Conservation (phyloP, 129 eudicot species). For the Erigeron canadensis region DNA sequence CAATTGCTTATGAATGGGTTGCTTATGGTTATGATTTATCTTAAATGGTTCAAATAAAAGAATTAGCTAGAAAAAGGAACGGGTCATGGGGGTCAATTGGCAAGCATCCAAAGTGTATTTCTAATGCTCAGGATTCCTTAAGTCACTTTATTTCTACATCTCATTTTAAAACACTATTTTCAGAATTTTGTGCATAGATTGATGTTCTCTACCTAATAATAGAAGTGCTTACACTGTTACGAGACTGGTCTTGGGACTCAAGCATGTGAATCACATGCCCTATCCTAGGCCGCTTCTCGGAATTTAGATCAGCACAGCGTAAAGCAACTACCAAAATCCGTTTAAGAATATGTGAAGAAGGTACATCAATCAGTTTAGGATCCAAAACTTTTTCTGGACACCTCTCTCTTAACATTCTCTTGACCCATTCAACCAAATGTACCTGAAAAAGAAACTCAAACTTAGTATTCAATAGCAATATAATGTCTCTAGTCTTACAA, state of each 20-base stretch:
- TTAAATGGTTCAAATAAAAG: neutral
- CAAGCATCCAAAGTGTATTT: neutral
- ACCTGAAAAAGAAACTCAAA: constrained; percentile 36
- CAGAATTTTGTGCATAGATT: neutral
- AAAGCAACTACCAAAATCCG: constrained; percentile 47
- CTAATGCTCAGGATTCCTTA: neutral
- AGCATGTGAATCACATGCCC: constrained; percentile 77
- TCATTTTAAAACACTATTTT: neutral
- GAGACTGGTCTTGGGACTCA: constrained; percentile 52
- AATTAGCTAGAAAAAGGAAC: neutral
- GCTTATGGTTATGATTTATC: neutral
- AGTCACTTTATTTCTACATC: neutral
- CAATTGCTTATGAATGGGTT: neutral
- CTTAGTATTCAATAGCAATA: neutral
- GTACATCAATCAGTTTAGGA: constrained; percentile 57
- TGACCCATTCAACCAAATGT: constrained; percentile 63
- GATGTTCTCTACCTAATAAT: neutral
- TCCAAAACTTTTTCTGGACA: constrained; percentile 60
- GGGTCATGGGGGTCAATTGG: neutral
- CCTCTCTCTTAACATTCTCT: constrained; percentile 51
- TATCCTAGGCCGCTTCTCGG: constrained; percentile 59
- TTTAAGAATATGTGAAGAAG: constrained; percentile 52
- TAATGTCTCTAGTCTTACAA: neutral
- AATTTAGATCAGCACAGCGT: constrained; percentile 53
- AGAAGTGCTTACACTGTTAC: constrained; percentile 34